Conservation (phyloP, 2,329 filamentous ascomycete species). For the Aspergillus glaucus region DNA sequence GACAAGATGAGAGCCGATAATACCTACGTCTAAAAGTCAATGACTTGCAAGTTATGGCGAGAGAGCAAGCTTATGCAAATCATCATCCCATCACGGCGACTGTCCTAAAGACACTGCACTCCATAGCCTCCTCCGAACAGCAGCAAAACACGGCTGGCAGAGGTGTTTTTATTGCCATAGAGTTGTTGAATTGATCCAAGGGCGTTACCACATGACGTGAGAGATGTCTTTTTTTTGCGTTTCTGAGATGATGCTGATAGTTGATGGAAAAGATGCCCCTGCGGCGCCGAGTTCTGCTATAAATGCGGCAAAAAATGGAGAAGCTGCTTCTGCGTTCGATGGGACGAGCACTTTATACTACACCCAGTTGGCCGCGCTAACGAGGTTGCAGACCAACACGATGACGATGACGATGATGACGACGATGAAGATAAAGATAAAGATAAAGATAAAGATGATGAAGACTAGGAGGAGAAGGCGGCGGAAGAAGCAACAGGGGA, state of each 20-base stretch:
- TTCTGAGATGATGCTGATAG: background rate
- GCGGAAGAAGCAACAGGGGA: background rate
- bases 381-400: background rate
- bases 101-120: background rate
- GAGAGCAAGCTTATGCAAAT: background rate
- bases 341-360: background rate
- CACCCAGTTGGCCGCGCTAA: background rate
- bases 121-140: background rate
- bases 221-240: background rate
- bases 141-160: background rate
- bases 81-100: background rate
- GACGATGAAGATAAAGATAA: background rate
- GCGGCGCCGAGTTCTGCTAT: background rate
- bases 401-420: background rate
- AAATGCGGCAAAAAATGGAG: background rate
- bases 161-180: background rate
- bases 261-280: background rate
- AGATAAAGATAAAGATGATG: background rate
- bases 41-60: too few relatives aligned
- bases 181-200: too few relatives aligned
- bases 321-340: background rate
- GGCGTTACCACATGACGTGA: too few relatives aligned
- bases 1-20: too few relatives aligned
- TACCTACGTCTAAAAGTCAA: too few relatives aligned
- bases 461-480: background rate